Base-by-base conservation (phyloP, 805 yeast genomes). In the Candida endomychidarum region DNA sequence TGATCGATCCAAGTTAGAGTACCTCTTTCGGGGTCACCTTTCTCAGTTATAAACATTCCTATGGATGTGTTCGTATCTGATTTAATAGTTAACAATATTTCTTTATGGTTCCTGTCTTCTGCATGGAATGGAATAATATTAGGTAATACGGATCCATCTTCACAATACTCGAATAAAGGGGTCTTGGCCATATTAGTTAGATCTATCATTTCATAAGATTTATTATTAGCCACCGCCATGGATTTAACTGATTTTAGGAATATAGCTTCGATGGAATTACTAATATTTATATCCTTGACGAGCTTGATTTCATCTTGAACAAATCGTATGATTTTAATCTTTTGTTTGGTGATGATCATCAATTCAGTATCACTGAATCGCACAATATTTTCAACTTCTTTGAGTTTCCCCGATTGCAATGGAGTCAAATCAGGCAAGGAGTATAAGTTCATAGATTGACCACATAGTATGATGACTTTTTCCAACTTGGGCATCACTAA, bases 1-100 rank as follows among this genome's bases (percentile, higher is more conserved):
- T 45, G 37, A 11, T 52, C 60, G 0, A 56, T 41, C 71, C 74
- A 67, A 8, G 66, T 50, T 14, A 70, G 43, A 2, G 73, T 70
- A 3, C 74, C 73, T 41, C 73, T 47, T 1, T 70, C 65, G 2
- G 62, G 72, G 39, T 68, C 71, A 1, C 74, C 74, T 11, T 45
- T 33, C 0, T 61, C 49, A 40, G 67, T 59, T 18, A 65, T 57
- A 41, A 70, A 65, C 74, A 68, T 67, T 7, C 68, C 68, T 47
- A 68, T 60, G 1, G 72, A 58, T 1, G 64, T 58, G 5, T 45
- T 26, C 5, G 51, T 48, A 27, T 63, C 72, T 1, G 72, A 54
- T 38, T 56, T 51, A 14, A 67, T 58, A 1, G 68, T 54, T 23
- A 68, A 56, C 35, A 69, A 38, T 30, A 62, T 59, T 37, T 65